A percentile compares a stretch with the other conserved stretches of the same genome.
phyloP scores from a whole-genome alignment of 2,329 filamentous ascomycete genomes.

The Microcyclosporella mali region DNA sequence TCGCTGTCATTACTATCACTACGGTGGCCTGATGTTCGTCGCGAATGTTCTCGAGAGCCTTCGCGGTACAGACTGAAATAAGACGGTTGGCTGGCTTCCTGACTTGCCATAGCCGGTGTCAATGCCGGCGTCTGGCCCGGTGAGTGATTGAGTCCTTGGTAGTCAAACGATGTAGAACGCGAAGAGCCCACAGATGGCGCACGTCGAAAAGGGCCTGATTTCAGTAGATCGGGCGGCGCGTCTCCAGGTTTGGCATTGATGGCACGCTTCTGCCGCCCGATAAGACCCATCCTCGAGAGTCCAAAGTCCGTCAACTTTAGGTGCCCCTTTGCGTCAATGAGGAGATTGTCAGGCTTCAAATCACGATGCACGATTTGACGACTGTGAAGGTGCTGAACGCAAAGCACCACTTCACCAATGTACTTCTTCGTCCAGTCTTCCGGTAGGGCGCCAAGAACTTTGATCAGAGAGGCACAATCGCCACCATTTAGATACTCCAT shows the following conservation, averaged over 20 bases:
- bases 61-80: conserved; percentile 78
- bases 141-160: conserved; percentile 66
- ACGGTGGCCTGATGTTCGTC: conserved; percentile 69
- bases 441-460: conserved; percentile 80
- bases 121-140: conserved; percentile 81
- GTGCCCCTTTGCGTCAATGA: conserved; percentile 95
- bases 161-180: conserved; percentile 86
- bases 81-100: conserved; percentile 72
- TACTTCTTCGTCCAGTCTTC: conserved; percentile 99
- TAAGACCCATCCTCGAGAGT: conserved; percentile 90
- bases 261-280: conserved; percentile 91
- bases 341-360: conserved; percentile 90
- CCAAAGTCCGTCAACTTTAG: conserved; percentile 97
- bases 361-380: conserved; percentile 95
- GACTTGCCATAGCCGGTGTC: conserved; percentile 64
- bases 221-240: conserved; percentile 84
- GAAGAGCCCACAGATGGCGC: conserved; percentile 83
- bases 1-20: conserved; percentile 94
- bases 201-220: conserved; percentile 83
- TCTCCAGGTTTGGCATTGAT: conserved; percentile 72
- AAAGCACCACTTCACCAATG: conserved; percentile 90
- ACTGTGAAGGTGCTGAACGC: conserved; percentile 90
- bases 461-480: conserved; percentile 93
- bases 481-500: conserved; percentile 99
- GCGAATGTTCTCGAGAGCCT: conserved; percentile 51